Base-by-base conservation (phyloP, 768 basidiomycete species). In the Rubroboletus pulcherrimus region DNA sequence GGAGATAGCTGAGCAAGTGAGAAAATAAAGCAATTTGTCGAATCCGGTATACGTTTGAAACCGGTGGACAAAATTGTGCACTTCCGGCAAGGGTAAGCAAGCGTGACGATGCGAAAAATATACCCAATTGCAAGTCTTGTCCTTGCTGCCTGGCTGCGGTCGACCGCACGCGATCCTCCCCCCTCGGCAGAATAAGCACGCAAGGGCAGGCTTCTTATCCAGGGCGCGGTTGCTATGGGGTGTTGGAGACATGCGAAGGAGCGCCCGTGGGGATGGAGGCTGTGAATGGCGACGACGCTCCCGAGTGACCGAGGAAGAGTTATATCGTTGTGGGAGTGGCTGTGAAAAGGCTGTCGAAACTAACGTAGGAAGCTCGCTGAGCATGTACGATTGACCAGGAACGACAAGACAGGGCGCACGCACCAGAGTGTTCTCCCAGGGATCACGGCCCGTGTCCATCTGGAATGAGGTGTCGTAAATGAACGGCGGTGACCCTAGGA, bases 111-210 rank as follows among this genome's bases (percentile, higher is more conserved):
- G 53, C 21, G 54, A 40, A 31, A 54, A 39, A 45, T 37, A 26
- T 19, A 78, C 85, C 76, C 61, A 85, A 85, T 85, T 85, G 84
- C 85, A 87, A 0, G 83, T 81, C 57, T 77, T 77, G 58, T 82
- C 81, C 47, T 73, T 72, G 58, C 79, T 81, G 9, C 77, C 80
- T 1, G 79, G 75, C 12, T 75, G 61, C 3, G 84, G 82, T 11
- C 84, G 79, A 0, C 85, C 85, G 56, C 85, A 87, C 9, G 85
- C 85, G 48, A 87, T 87, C 71, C 86, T 86, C 40, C 85, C 75
- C 6, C 83, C 83, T 39, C 85, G 75, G 63, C 85, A 86, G 63
- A 86, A 86, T 7, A 84, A 71, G 58, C 85, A 86, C 1, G 85
- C 85, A 1, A 86, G 73, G 3, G 80, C 77, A 15, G 85, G 85